Conservation (phyloP, 352 stramenopile species). For the Hyphochytrium catenoides region DNA sequence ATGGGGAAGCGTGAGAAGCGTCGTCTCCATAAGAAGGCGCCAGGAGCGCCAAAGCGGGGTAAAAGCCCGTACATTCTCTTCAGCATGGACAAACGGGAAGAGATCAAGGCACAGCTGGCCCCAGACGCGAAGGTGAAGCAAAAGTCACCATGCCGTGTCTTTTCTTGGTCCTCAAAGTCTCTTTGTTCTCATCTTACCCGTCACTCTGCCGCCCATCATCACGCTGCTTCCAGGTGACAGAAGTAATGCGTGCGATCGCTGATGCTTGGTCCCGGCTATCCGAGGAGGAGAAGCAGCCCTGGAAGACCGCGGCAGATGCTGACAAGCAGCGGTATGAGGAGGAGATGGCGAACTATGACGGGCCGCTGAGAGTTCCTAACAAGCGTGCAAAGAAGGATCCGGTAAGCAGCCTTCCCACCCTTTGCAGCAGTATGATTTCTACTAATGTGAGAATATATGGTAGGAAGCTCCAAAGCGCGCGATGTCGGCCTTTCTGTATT, state of each 20-base stretch:
- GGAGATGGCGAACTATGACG: slow-evolving; percentile 77
- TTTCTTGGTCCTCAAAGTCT: too few species aligned
- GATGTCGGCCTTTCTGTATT: slow-evolving; percentile 83
- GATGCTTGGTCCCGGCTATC: slow-evolving; percentile 65
- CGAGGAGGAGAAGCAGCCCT: slow-evolving; percentile 69
- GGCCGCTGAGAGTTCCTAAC: slow-evolving; percentile 62
- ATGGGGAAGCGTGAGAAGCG: too few species aligned
- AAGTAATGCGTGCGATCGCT: slow-evolving; percentile 71
- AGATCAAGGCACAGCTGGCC: slow-evolving; percentile 59
- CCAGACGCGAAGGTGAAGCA: slow-evolving; percentile 41
- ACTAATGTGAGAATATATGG: too few species aligned
- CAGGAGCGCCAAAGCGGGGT: slow-evolving; percentile 56
- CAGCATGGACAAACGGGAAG: slow-evolving; percentile 68
- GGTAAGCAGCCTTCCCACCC: too few species aligned
- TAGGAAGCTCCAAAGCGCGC: slow-evolving; percentile 69
- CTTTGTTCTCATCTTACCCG: too few species aligned
- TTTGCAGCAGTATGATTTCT: too few species aligned
- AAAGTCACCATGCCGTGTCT: too few species aligned
- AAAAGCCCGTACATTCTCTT: slow-evolving; percentile 75
- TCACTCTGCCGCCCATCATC: too few species aligned
- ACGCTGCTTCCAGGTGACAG: slow-evolving; percentile 36
- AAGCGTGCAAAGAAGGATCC: slow-evolving; percentile 86
- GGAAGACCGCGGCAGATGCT: slow-evolving; percentile 67
- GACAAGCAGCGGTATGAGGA: slow-evolving; percentile 81
- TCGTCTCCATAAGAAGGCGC: slow-evolving; percentile 65